These are phyloP conservation scores for Nemania bipapillata DNA, from an alignment of 2,329 filamentous ascomycete genomes.

Conservation along the genomic window DNA sequence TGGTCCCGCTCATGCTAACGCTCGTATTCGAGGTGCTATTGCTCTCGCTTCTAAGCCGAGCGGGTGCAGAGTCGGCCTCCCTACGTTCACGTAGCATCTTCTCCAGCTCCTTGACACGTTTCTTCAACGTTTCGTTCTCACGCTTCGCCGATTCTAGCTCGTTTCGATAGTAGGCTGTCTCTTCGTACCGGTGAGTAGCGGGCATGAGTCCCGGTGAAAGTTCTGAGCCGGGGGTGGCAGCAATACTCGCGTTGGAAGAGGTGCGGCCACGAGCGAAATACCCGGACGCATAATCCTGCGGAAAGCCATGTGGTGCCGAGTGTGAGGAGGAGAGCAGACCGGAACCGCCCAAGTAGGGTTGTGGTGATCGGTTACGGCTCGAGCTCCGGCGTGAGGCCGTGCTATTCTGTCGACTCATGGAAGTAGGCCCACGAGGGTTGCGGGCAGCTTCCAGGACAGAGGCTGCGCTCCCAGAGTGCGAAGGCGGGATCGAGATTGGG, in stretches of 20 bases:
- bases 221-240: conserved; percentile 58
- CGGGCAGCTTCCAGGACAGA: conserved; percentile 60
- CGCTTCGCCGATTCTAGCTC: conserved; percentile 71
- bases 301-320: conserved; percentile 58
- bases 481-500: conserved; percentile 47
- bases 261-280: conserved; percentile 52
- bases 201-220: conserved; percentile 66
- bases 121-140: conserved; percentile 72
- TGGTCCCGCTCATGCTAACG: conserved; percentile 55
- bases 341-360: conserved; percentile 47
- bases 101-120: conserved; percentile 71
- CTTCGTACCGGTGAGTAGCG: conserved; percentile 70
- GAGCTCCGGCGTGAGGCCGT: conserved; percentile 63
- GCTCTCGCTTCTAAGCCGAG: conserved; percentile 60
- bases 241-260: conserved; percentile 55
- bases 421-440: conserved; percentile 55
- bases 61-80: conserved; percentile 55
- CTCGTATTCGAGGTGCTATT: conserved; percentile 63
- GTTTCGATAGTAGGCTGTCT: conserved; percentile 67
- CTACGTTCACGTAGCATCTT: conserved; percentile 62
- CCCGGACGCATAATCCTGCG: conserved; percentile 44
- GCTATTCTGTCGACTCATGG: conserved; percentile 64
- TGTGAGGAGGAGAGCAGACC: conserved; percentile 56
- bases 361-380: conserved; percentile 56
- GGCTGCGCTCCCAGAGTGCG: conserved; percentile 53